Evolutionary conservation across 805 yeast species (phyloP).

Genomic region (Candida nonsorbophila): DNA sequence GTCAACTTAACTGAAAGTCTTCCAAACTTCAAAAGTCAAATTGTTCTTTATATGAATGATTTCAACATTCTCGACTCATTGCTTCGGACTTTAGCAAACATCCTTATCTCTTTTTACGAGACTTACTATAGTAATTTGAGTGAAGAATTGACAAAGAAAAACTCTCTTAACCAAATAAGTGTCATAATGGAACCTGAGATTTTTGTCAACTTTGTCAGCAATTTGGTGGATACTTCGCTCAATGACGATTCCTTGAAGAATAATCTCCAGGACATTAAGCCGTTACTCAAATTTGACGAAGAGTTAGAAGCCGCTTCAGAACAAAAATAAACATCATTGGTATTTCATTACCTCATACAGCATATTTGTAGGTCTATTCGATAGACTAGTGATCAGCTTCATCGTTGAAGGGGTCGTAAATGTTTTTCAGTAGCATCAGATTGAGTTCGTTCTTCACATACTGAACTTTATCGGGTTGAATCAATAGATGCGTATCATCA

Average conservation of each 20-base stretch:
- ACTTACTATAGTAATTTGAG: constrained; percentile 17
- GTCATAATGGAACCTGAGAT: constrained; percentile 30
- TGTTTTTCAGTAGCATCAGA: constrained; percentile 69
- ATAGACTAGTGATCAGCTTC: constrained; percentile 31
- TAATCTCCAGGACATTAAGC: constrained; percentile 9
- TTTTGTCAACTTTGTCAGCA: constrained; percentile 8
- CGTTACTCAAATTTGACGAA: constrained; percentile 9
- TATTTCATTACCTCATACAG: too few species aligned
- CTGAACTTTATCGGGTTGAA: constrained; percentile 72
- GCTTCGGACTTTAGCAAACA: constrained; percentile 30
- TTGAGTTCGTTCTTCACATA: constrained; percentile 75
- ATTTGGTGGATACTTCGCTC: constrained; percentile 9
- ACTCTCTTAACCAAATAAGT: too few species aligned
- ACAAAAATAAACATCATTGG: too few species aligned
- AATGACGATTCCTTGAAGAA: constrained; percentile 7
- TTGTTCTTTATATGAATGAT: constrained; percentile 54
- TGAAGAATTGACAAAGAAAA: constrained; percentile 10
- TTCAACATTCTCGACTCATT: constrained; percentile 30
- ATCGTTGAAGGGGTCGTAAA: constrained; percentile 79
- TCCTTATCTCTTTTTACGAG: constrained; percentile 35
- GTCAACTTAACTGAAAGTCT: constrained; percentile 47
- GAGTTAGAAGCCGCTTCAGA: too few species aligned
- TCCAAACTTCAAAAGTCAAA: constrained; percentile 50
- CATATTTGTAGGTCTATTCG: constrained; percentile 1
- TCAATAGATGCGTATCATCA: constrained; percentile 85